phyloP scores from a whole-genome alignment of 192 early-diverging fungal species.

The Rhizophagus prolifer region DNA sequence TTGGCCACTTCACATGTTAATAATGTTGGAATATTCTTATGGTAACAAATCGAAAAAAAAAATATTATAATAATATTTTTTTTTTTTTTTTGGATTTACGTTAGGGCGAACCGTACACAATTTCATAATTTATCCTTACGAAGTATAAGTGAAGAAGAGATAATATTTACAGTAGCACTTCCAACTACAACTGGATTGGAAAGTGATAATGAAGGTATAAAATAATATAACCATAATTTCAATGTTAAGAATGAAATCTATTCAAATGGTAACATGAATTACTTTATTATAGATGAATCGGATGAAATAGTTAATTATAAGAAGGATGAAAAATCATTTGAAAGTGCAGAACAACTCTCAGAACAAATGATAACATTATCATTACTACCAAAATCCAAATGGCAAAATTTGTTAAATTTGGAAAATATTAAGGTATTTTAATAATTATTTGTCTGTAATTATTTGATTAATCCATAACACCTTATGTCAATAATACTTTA shows the following conservation, averaged over 20 bases:
- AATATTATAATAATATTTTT: not conserved
- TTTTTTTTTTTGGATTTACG: not conserved
- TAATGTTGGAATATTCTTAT: constrained; percentile 88
- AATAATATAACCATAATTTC: not conserved
- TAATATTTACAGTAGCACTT: constrained; percentile 48
- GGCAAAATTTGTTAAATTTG: constrained; percentile 89
- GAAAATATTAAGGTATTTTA: constrained; percentile 77
- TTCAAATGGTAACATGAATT: not conserved
- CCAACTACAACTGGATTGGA: constrained; percentile 60
- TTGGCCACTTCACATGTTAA: constrained; percentile 91
- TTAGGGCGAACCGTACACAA: constrained; percentile 75
- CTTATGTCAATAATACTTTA: no score
- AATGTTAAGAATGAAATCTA: no score
- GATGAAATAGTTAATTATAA: constrained; percentile 37
- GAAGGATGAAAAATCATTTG: constrained; percentile 35
- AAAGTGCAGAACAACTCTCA: constrained; percentile 59
- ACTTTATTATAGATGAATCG: constrained; percentile 10
- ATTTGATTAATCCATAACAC: not conserved
- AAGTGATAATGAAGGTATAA: constrained; percentile 49
- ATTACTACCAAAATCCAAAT: constrained; percentile 74
- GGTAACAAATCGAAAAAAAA: constrained; percentile 45
- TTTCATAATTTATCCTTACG: constrained; percentile 71
- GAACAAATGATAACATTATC: constrained; percentile 89
- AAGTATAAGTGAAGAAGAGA: constrained; percentile 60
- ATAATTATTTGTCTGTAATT: not conserved